Conservation (phyloP, 495 filamentous ascomycete species). For the Xanthoparmelia taractica region DNA sequence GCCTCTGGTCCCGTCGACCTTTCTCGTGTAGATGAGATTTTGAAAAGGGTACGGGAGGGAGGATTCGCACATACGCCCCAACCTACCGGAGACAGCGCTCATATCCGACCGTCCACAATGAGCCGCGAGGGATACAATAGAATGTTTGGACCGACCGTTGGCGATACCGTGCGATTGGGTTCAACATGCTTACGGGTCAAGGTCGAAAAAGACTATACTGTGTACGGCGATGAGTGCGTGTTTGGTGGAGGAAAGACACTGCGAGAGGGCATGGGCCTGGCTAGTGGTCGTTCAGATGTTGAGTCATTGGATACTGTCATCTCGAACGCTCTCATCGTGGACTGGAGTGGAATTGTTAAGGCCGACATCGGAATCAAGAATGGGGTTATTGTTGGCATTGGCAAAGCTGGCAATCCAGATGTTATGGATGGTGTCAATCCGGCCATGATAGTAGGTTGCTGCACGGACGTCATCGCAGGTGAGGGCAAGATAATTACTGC, state of each 20-base stretch:
- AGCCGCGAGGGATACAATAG: conserved; percentile 67
- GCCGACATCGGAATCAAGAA: conserved; percentile 93
- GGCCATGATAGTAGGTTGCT: conserved; percentile 75
- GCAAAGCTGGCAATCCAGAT: conserved; percentile 95
- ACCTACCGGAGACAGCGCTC: conserved; percentile 46
- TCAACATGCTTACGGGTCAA: conserved; percentile 84
- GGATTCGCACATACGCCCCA: conserved; percentile 74
- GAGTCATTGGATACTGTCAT: conserved; percentile 81
- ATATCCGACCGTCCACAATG: conserved; percentile 58
- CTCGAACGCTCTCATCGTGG: conserved; percentile 86
- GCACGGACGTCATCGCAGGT: conserved; percentile 92
- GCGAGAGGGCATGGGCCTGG: conserved; percentile 94
- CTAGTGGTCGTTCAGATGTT: conserved; percentile 60
- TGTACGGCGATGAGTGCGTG: conserved; percentile 88
- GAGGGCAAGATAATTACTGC: conserved; percentile 91
- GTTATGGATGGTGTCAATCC: conserved; percentile 83
- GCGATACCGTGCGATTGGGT: conserved; percentile 74
- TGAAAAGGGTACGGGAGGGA: conserved; percentile 53
- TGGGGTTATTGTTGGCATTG: conserved; percentile 81
- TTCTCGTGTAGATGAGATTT: conserved; percentile 53
- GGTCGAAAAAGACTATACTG: conserved; percentile 80
- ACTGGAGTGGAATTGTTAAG: conserved; percentile 92
- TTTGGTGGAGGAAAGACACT: conserved; percentile 96
- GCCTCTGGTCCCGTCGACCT: conserved; percentile 66
- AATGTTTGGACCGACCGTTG: conserved; percentile 92